Base-by-base conservation (phyloP, 208 protist species). In the Crithidia brevicula region DNA sequence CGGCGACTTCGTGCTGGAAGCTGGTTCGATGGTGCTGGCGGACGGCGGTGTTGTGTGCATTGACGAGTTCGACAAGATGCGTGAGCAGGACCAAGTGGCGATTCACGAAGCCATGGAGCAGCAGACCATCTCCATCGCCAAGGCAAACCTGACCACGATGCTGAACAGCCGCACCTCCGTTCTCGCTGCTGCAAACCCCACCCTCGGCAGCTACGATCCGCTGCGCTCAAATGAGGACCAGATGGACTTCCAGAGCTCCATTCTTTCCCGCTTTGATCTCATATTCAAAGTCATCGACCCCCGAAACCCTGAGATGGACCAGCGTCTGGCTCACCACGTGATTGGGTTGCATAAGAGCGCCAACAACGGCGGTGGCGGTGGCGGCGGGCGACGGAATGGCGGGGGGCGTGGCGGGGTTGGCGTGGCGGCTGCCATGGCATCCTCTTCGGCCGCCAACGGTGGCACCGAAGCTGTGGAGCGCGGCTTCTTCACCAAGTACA, bases 61-160 rank as follows among this genome's bases (percentile, higher is more conserved):
- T 63, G 99, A 99, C 85, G 99, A 99, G 93, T 99, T 99, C 89
- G 99, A 99, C 79, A 99, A 99, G 82, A 99, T 99, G 99, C 78
- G 96, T 36, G 91, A 98, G 13, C 78, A 98, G 72, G 98, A 99
- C 67, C 89, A 98, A 51, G 98, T 99, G 0, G 98, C 99, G 9
- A 99, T 99, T 71, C 99, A 99, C 83, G 99, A 99, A 83, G 99
- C 99, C 18, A 99, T 99, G 99, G 99, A 99, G 79, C 98, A 99
- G 79, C 98, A 99, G 82, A 99, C 99, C 27, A 99, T 99, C 64
- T 99, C 98, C 9, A 99, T 99, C 74, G 98, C 98, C 50, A 98
- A 99, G 89, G 98, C 99, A 18, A 99, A 99, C 74, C 99, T 99
- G 51, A 99, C 98, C 0, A 99, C 99, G 5, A 98, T 99, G 78